Conservation (phyloP, 1,284 basidiomycete species). For the Inonotus obliquus region DNA sequence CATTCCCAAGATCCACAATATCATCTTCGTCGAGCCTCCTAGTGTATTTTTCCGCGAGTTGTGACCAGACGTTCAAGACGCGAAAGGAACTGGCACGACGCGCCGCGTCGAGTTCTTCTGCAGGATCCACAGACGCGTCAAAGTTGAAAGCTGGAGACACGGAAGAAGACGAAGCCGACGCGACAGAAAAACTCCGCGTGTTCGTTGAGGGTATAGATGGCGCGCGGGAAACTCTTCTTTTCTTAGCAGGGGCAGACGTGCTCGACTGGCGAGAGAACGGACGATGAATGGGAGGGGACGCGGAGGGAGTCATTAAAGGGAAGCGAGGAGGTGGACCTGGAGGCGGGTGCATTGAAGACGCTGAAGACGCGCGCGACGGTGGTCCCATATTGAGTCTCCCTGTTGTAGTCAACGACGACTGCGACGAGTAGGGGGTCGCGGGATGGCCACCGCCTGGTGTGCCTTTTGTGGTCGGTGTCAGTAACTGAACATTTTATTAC, state of each 20-base stretch:
- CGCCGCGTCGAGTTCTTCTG: slow-evolving; percentile 44
- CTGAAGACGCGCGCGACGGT: slow-evolving; percentile 6
- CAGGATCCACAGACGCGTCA: slow-evolving; percentile 6
- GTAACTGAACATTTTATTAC: neutral
- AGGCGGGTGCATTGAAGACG: slow-evolving; percentile 8
- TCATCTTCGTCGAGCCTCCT: slow-evolving; percentile 69
- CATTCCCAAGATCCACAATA: slow-evolving; percentile 60
- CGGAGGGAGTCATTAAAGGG: slow-evolving; percentile 17
- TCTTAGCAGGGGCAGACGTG: slow-evolving; percentile 14
- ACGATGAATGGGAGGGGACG: slow-evolving; percentile 17
- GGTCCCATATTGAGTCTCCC: neutral
- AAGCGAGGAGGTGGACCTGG: neutral
- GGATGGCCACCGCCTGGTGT: neutral
- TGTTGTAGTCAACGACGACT: neutral
- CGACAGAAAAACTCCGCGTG: slow-evolving; percentile 5
- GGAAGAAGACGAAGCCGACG: slow-evolving; percentile 16
- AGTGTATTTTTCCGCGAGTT: slow-evolving; percentile 60
- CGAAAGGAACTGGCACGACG: slow-evolving; percentile 52
- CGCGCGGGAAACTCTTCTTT: slow-evolving; percentile 12
- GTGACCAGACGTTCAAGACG: slow-evolving; percentile 57
- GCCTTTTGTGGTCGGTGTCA: neutral
- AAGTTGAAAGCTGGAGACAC: slow-evolving; percentile 6
- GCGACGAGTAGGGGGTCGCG: neutral
- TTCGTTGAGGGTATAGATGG: slow-evolving; percentile 8
- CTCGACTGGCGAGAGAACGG: slow-evolving; percentile 4